Evolutionary conservation across 1,284 basidiomycete species (phyloP).

Genomic region (Leccinum subatratum): DNA sequence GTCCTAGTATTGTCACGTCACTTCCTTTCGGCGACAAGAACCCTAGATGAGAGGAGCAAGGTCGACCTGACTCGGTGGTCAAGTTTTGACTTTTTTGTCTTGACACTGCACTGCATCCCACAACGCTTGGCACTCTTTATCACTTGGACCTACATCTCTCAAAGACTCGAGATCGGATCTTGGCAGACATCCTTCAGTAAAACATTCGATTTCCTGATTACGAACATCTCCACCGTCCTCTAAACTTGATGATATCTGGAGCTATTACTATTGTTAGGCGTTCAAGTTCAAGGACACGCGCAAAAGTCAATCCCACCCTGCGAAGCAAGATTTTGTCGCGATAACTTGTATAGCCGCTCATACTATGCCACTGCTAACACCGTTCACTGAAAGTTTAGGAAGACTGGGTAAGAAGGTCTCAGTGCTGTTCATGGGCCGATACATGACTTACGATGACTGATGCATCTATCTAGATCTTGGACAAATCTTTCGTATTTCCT

Average conservation of each 20-base stretch:
- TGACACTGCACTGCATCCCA: conserved; percentile 19
- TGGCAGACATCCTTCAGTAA: conserved; percentile 42
- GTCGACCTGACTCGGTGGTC: conserved; percentile 45
- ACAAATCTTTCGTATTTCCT: conserved; percentile 47
- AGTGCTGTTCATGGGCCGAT: conserved; percentile 41
- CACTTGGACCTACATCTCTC: conserved; percentile 41
- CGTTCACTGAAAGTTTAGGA: conserved; percentile 47
- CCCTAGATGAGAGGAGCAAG: conserved; percentile 43
- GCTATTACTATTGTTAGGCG: conserved; percentile 30
- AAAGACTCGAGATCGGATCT: conserved; percentile 37
- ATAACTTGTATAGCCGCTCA: conserved; percentile 68
- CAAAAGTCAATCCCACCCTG: background rate
- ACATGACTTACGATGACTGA: conserved; percentile 1
- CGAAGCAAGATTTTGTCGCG: conserved; percentile 53
- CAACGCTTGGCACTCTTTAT: conserved; percentile 49
- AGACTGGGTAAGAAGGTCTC: conserved; percentile 48
- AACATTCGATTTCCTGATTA: conserved; percentile 48
- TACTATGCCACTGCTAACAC: conserved; percentile 53
- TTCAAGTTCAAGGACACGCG: conserved; percentile 22
- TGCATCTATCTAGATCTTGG: conserved; percentile 47
- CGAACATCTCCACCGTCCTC: conserved; percentile 40
- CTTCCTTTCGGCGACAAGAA: conserved; percentile 47
- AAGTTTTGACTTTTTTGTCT: too few species aligned
- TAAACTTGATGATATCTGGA: conserved; percentile 51
- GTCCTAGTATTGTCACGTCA: conserved; percentile 9